Evolutionary conservation across 2,329 filamentous ascomycete genomes (phyloP).

Genomic region (Cladosporium cucumerinum): DNA sequence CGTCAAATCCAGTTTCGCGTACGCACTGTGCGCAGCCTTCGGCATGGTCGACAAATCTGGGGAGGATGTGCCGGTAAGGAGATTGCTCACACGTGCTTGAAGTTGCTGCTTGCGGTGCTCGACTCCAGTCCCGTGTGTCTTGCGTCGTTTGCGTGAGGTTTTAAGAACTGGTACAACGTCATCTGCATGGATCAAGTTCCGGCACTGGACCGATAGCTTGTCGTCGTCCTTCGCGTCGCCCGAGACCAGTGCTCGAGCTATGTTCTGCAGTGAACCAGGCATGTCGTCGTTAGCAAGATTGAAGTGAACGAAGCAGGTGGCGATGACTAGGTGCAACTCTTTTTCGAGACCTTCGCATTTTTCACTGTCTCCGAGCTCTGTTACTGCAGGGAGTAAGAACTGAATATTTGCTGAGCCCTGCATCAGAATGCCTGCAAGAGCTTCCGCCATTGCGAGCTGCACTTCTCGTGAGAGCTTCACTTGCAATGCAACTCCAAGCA

Average conservation of each 20-base stretch:
- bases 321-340: slow-evolving; percentile 6
- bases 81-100: slow-evolving; percentile 9
- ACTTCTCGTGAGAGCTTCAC: not conserved
- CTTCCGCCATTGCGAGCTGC: not conserved
- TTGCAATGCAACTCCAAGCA: not conserved
- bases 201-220: not conserved
- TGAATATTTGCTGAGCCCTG: slow-evolving; percentile 20
- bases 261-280: not conserved
- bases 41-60: slow-evolving; percentile 22
- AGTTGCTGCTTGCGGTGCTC: not conserved
- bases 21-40: slow-evolving; percentile 21
- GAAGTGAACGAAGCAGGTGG: not conserved
- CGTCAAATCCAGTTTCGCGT: slow-evolving; percentile 21
- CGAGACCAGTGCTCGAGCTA: not conserved
- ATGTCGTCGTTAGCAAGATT: not conserved
- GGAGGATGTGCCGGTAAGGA: slow-evolving; percentile 22
- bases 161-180: not conserved
- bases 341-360: slow-evolving; percentile 20
- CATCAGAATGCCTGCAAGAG: not conserved
- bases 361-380: slow-evolving; percentile 13
- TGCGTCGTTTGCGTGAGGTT: not conserved
- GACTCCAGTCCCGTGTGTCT: not conserved
- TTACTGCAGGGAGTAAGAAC: slow-evolving; percentile 21
- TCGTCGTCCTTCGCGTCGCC: not conserved
- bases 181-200: not conserved